Conservation (phyloP, 2,329 filamentous ascomycete genomes). For the Neodidymelliopsis sp. region DNA sequence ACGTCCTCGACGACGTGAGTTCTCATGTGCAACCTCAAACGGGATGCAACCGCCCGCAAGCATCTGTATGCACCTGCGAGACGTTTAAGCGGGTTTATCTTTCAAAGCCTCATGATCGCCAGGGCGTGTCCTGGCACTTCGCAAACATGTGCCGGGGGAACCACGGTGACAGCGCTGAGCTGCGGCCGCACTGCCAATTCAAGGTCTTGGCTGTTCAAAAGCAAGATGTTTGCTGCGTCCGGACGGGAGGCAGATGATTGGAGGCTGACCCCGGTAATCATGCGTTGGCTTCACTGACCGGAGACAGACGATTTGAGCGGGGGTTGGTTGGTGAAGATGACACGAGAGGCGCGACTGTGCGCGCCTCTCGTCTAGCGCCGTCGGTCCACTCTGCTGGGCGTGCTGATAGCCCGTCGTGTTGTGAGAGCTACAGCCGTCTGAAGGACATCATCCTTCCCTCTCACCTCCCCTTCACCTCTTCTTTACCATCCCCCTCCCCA, state of each 20-base stretch:
- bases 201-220: constrained; percentile 35
- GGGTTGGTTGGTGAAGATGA: constrained; percentile 29
- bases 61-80: constrained; percentile 4
- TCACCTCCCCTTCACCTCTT: constrained; percentile 39
- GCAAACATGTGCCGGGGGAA: constrained; percentile 15
- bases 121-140: constrained; percentile 15
- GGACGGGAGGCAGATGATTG: constrained; percentile 37
- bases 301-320: constrained; percentile 38
- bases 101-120: constrained; percentile 8
- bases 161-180: constrained; percentile 21
- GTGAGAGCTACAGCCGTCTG: constrained; percentile 46
- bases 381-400: constrained; percentile 36
- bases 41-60: constrained; percentile 12
- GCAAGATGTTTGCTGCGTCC: constrained; percentile 39
- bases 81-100: constrained; percentile 3
- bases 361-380: constrained; percentile 25
- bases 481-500: constrained; percentile 38
- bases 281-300: constrained; percentile 46
- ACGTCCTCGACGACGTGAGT: constrained; percentile 14
- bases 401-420: constrained; percentile 46
- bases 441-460: constrained; percentile 38
- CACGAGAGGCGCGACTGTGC: constrained; percentile 19
- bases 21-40: constrained; percentile 5
- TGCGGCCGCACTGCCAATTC: constrained; percentile 38
- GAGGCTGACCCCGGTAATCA: constrained; percentile 43